phyloP scores from a whole-genome alignment of 2,329 filamentous ascomycete species.

The Cladorrhinum sp. region DNA sequence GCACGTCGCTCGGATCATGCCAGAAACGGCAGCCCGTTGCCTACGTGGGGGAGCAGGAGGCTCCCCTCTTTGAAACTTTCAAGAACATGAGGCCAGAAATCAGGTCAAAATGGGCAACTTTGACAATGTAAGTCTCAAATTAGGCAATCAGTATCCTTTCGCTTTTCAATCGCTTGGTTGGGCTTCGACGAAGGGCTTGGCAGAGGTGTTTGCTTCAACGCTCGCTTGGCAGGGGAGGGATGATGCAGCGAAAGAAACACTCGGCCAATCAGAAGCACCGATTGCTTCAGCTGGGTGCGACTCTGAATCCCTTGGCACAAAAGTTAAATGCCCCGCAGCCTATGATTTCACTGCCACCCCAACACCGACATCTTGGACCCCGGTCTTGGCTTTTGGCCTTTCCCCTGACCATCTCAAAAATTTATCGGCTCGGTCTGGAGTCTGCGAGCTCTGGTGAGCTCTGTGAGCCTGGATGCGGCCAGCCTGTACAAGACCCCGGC shows the following conservation, averaged over 20 bases:
- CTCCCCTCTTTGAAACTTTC: too few relatives aligned
- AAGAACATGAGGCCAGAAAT: background rate
- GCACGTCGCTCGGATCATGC: too few relatives aligned
- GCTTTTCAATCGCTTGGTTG: background rate
- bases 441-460: background rate
- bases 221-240: constrained; percentile 8
- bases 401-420: constrained; percentile 3
- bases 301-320: constrained; percentile 23
- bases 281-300: constrained; percentile 13
- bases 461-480: constrained; percentile 3
- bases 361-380: constrained; percentile 8
- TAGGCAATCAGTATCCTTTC: background rate
- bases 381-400: constrained; percentile 8
- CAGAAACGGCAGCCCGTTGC: too few relatives aligned
- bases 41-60: too few relatives aligned
- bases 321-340: constrained; percentile 15
- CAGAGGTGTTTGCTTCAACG: background rate
- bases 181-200: background rate
- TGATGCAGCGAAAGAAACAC: constrained; percentile 19
- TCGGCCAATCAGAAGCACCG: constrained; percentile 21
- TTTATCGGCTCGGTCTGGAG: constrained; percentile 3
- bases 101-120: background rate
- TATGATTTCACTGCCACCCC: constrained; percentile 22
- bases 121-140: background rate
- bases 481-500: constrained; percentile 5